Evolutionary conservation across 1,284 basidiomycete genomes (phyloP), one percentile per base, ranked within the genome.

Genomic region (Acaromyces ingoldii): DNA sequence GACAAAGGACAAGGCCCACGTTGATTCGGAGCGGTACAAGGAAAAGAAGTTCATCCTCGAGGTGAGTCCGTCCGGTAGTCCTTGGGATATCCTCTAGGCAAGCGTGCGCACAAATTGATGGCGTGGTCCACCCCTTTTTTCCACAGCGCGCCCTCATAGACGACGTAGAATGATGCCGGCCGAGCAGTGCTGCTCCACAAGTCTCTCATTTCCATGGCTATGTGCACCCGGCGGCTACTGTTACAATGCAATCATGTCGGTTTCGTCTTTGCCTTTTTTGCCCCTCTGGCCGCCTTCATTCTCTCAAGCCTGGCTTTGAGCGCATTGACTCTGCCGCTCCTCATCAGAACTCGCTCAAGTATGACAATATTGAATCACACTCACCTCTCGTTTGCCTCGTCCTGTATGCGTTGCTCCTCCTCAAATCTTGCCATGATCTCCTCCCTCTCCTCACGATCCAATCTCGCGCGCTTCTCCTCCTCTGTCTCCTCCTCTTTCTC

Each of bases 1-100:
- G 17, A 26, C 37, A 11, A 70, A 95, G 92, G 92, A 95, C 76
- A 83, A 83, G 52, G 93, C 93, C 5, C 96, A 86, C 74, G 91
- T 95, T 71, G 72, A 80, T 6, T 82, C 83, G 11, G 92, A 98
- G 81, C 91, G 89, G 77, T 98, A 98, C 82, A 98, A 98, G 76
- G 93, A 98, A 80, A 91, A 91, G 76, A 92, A 92, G 79, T 96
- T 84, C 76, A 97, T 98, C 75, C 86, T 98, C 55, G 93, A 98
- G 78, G 44, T 47, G 44, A 33, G 44, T 31, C 7, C 19, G 19
- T 34, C 11, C 11, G 13, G 33, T 34, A 34, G 13, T 34, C 13
- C 33, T 34, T 13, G 28, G 38, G 9, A 40, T 19, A 7, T 17
- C 38, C 21, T 40, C 17, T 40, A 40, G 21, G 13, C 21, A 40